Conservation (phyloP, 2,329 filamentous ascomycete genomes). For the Verticillium zaregamsianum region DNA sequence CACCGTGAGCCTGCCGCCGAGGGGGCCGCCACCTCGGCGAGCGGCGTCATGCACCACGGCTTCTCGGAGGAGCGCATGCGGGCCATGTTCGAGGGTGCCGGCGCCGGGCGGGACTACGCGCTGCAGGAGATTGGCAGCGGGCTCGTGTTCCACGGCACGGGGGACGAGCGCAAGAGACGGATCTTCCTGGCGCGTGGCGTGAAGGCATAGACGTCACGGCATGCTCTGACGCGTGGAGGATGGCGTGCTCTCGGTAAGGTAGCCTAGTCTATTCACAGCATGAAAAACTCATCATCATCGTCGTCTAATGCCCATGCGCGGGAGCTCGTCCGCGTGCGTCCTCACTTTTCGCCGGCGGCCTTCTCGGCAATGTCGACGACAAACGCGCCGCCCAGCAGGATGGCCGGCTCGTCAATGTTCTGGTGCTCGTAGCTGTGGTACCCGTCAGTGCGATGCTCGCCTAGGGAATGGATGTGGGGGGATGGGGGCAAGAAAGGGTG, state of each 20-base stretch:
- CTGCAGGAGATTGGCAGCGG: constrained; percentile 50
- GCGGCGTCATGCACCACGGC: constrained; percentile 61
- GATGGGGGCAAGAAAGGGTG: background rate
- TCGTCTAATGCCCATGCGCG: too few species aligned
- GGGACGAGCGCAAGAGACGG: constrained; percentile 33
- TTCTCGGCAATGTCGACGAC: constrained; percentile 33
- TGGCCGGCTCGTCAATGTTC: constrained; percentile 72
- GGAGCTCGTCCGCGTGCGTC: background rate
- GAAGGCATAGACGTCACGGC: constrained; percentile 4
- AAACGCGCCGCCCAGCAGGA: constrained; percentile 73
- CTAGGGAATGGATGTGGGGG: too few species aligned
- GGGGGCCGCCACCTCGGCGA: constrained; percentile 10
- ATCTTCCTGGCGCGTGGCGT: constrained; percentile 27
- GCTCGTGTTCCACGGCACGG: constrained; percentile 35
- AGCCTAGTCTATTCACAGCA: too few species aligned
- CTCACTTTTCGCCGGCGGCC: background rate
- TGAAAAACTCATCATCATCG: too few species aligned
- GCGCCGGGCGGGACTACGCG: constrained; percentile 51
- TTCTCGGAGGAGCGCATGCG: constrained; percentile 58
- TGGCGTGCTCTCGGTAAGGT: background rate
- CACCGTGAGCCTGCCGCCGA: background rate
- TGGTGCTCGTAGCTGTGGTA: constrained; percentile 73
- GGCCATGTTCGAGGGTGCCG: constrained; percentile 60
- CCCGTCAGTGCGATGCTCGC: background rate
- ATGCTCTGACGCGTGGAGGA: background rate